Conservation (phyloP, 2,329 filamentous ascomycete species). For the Fusarium compactum region DNA sequence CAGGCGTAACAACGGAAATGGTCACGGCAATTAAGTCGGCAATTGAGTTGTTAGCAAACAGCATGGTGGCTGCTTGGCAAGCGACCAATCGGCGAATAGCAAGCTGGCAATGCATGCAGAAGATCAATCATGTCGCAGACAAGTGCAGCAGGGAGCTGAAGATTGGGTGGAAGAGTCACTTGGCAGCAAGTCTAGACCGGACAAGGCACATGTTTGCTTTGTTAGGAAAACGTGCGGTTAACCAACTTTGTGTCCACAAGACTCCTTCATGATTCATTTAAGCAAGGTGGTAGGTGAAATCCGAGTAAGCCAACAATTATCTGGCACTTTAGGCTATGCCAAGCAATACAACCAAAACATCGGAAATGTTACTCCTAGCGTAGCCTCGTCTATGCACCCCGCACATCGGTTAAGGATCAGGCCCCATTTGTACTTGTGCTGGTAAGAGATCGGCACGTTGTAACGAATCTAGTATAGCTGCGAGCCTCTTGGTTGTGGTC, state of each 20-base stretch:
- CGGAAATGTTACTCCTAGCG: slow-evolving; percentile 5
- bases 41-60: not conserved
- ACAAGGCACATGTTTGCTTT: not conserved
- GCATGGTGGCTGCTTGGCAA: not conserved
- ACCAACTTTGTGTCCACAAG: not conserved
- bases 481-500: not conserved
- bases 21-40: slow-evolving; percentile 11
- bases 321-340: not conserved
- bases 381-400: slow-evolving; percentile 14
- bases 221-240: not conserved
- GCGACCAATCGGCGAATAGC: not conserved
- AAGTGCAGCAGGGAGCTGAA: not conserved
- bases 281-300: not conserved
- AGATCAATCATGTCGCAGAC: not conserved
- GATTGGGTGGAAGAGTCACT: not conserved
- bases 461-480: not conserved
- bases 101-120: not conserved
- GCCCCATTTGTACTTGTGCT: not conserved
- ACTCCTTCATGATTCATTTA: not conserved
- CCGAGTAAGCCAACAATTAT: not conserved
- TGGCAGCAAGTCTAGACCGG: not conserved
- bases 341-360: not conserved
- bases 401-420: slow-evolving; percentile 12
- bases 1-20: not conserved
- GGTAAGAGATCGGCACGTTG: not conserved